Conservation (phyloP, 768 basidiomycete genomes). For the Rubroboletus satanas region DNA sequence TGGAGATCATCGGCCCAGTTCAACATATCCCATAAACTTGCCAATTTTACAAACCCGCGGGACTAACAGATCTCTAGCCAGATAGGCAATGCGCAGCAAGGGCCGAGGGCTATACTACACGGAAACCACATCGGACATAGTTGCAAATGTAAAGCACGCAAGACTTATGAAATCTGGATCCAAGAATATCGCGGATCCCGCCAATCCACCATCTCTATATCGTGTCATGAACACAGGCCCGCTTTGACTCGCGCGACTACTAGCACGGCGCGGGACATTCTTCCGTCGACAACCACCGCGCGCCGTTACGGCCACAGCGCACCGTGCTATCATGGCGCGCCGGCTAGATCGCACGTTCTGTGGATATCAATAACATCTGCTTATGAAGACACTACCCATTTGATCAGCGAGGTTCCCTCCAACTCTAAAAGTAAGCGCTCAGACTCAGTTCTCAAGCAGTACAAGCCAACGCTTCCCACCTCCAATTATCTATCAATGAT, state of each 20-base stretch:
- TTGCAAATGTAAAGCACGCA: too few species aligned
- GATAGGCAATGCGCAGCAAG: too few species aligned
- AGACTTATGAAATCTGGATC: not conserved
- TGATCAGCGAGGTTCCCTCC: not conserved
- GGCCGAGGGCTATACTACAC: too few species aligned
- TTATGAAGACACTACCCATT: not conserved
- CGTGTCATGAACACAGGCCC: not conserved
- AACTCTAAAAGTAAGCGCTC: not conserved
- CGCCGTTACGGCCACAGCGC: not conserved
- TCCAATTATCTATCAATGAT: not conserved
- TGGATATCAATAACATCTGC: not conserved
- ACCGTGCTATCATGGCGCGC: not conserved
- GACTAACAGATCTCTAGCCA: too few species aligned
- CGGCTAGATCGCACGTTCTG: not conserved
- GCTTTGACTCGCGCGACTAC: not conserved
- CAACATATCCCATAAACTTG: too few species aligned
- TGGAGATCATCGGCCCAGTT: too few species aligned
- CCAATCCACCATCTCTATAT: not conserved
- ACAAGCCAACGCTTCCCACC: constrained; percentile 13
- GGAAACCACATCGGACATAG: too few species aligned
- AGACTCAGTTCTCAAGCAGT: constrained; percentile 12
- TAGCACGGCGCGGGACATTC: not conserved
- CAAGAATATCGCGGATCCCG: not conserved
- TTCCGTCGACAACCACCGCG: not conserved
- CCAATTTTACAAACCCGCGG: too few species aligned